Conservation (phyloP, 768 basidiomycete species). For the Fomitopsis pulvina region DNA sequence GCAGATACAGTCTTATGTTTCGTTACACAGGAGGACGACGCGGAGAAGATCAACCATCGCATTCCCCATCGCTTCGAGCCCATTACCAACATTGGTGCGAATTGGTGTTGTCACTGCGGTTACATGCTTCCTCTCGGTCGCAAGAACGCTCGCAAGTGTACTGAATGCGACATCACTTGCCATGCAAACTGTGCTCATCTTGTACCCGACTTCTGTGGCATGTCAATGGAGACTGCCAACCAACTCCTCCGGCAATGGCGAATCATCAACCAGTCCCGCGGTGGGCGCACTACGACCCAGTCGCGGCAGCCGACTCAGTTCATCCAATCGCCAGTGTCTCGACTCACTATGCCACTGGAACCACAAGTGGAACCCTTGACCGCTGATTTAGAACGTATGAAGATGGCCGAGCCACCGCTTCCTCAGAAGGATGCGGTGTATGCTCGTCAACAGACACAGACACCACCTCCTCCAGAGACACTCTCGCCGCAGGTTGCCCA, state of each 20-base stretch:
- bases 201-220: conserved; percentile 98
- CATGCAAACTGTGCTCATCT: conserved; percentile 97
- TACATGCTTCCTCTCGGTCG: conserved; percentile 96
- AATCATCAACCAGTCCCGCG: conserved; percentile 76
- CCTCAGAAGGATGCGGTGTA: conserved; percentile 13
- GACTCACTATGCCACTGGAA: conserved; percentile 22
- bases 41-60: conserved; percentile 98
- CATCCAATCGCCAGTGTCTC: conserved; percentile 26
- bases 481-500: conserved; percentile 13
- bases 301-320: conserved; percentile 28
- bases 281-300: conserved; percentile 36
- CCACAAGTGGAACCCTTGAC: conserved; percentile 15
- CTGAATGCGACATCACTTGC: conserved; percentile 94
- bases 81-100: conserved; percentile 93
- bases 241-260: conserved; percentile 84
- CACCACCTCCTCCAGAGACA: conserved; percentile 4
- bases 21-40: conserved; percentile 75
- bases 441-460: conserved; percentile 7
- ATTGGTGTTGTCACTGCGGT: conserved; percentile 99
- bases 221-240: conserved; percentile 99
- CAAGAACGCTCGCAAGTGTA: conserved; percentile 93
- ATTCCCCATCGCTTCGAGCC: conserved; percentile 98
- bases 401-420: conserved; percentile 9
- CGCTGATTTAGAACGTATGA: conserved; percentile 20
- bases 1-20: not conserved